Conservation (phyloP, 805 yeast genomes). For the Myxozyma melibiosi region DNA sequence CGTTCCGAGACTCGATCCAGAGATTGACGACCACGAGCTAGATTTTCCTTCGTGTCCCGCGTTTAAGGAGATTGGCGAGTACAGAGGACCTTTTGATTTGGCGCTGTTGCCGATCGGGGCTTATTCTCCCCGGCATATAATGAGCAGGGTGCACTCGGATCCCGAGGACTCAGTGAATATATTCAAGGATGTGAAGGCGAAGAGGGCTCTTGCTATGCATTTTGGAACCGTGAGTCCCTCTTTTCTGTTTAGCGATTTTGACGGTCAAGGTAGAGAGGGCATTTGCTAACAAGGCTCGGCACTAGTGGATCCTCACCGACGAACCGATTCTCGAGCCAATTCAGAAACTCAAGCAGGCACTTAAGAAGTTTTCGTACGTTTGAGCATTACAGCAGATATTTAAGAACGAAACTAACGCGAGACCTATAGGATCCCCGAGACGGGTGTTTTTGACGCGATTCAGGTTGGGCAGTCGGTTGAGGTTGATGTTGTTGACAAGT, state of each 20-base stretch:
- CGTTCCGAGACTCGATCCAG: slow-evolving; percentile 17
- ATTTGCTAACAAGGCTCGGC: neutral
- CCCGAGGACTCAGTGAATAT: slow-evolving; percentile 26
- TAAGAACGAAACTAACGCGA: neutral
- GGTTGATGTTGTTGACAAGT: neutral
- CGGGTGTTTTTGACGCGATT: slow-evolving; percentile 21
- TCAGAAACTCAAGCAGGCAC: slow-evolving; percentile 20
- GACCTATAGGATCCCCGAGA: slow-evolving; percentile 2
- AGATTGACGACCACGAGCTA: slow-evolving; percentile 24
- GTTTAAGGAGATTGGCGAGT: slow-evolving; percentile 22
- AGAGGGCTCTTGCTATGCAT: slow-evolving; percentile 29
- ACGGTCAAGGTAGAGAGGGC: no score
- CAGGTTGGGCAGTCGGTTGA: slow-evolving; percentile 19
- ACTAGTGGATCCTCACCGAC: slow-evolving; percentile 24
- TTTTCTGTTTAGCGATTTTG: neutral
- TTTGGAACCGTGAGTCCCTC: slow-evolving; percentile 22
- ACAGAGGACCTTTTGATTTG: slow-evolving; percentile 28
- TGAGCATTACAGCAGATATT: no score
- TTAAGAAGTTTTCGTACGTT: slow-evolving; percentile 7
- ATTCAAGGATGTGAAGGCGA: slow-evolving; percentile 21
- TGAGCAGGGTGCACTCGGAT: slow-evolving; percentile 25
- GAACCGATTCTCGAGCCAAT: slow-evolving; percentile 28
- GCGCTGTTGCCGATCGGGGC: slow-evolving; percentile 30
- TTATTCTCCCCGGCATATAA: slow-evolving; percentile 29
- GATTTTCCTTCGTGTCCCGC: slow-evolving; percentile 28